A percentile compares a stretch with the other conserved stretches of the same genome.
These are phyloP conservation scores for Physcomitrellopsis africana DNA, from an alignment of 225 moss, liverwort and hornwort species.

Conservation along the genomic window DNA sequence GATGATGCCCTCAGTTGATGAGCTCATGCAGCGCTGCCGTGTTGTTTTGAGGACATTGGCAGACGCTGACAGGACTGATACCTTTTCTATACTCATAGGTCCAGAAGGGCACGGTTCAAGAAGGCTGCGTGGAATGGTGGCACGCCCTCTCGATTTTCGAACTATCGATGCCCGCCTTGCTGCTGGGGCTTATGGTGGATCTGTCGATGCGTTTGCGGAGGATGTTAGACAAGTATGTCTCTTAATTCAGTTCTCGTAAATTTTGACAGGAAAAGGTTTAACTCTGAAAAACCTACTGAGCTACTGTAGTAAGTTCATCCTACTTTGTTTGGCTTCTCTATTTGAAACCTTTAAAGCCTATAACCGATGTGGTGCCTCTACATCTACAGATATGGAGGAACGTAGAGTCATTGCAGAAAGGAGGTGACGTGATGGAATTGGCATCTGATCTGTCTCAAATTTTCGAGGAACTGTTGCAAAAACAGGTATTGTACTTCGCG, in stretches of 20 bases:
- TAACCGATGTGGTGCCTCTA: constrained; percentile 24
- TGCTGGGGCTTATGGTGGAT: constrained; percentile 93
- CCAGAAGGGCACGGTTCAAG: constrained; percentile 48
- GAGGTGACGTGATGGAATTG: constrained; percentile 73
- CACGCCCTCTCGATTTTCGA: constrained; percentile 98
- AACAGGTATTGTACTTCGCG: constrained; percentile 63
- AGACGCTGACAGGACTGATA: too few relatives aligned
- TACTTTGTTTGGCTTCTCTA: constrained; percentile 13
- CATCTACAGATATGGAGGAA: constrained; percentile 95
- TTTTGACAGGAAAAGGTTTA: not conserved
- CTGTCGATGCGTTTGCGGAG: constrained; percentile 88
- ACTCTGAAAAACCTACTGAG: constrained; percentile 13
- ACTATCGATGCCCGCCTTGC: constrained; percentile 95
- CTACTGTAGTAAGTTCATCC: not conserved
- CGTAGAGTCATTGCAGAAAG: constrained; percentile 70
- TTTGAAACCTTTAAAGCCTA: constrained; percentile 18
- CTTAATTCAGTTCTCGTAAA: constrained; percentile 20
- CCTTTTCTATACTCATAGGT: too few relatives aligned
- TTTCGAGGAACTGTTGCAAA: constrained; percentile 83
- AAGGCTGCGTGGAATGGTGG: constrained; percentile 75
- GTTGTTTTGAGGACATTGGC: too few relatives aligned
- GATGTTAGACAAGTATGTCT: constrained; percentile 90
- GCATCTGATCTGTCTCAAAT: constrained; percentile 64
- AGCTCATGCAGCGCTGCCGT: too few relatives aligned
- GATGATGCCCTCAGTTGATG: too few relatives aligned